Conservation (phyloP, 2,329 filamentous ascomycete genomes). For the Chlorencoelia australis region DNA sequence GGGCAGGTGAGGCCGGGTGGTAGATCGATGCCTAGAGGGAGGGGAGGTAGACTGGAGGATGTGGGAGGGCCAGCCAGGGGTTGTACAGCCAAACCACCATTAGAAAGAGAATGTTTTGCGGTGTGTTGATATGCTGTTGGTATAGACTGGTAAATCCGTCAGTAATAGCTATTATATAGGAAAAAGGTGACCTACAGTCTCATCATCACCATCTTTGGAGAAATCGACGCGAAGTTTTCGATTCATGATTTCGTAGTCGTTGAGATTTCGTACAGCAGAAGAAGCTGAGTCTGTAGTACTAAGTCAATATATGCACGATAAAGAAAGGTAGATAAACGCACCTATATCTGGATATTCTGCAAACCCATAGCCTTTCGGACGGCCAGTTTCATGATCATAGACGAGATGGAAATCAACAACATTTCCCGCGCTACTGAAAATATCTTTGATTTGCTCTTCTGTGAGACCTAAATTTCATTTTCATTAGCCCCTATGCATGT, state of each 20-base stretch:
- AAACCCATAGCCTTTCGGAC: slow-evolving; percentile 94
- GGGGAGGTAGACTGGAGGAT: slow-evolving; percentile 57
- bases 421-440: slow-evolving; percentile 81
- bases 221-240: slow-evolving; percentile 92
- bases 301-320: neutral
- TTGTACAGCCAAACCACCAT: slow-evolving; percentile 24
- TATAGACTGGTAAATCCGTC: neutral
- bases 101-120: slow-evolving; percentile 9
- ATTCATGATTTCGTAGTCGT: slow-evolving; percentile 92
- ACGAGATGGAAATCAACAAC: slow-evolving; percentile 89
- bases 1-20: slow-evolving; percentile 73
- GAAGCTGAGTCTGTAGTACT: slow-evolving; percentile 58
- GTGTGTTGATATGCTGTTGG: slow-evolving; percentile 7
- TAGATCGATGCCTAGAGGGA: slow-evolving; percentile 77
- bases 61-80: slow-evolving; percentile 24
- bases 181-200: slow-evolving; percentile 25
- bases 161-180: neutral
- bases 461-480: slow-evolving; percentile 57
- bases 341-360: slow-evolving; percentile 91
- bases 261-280: slow-evolving; percentile 88
- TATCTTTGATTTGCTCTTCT: slow-evolving; percentile 91
- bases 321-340: slow-evolving; percentile 26
- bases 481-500: slow-evolving; percentile 13
- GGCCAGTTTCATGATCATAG: slow-evolving; percentile 89
- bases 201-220: slow-evolving; percentile 73